Base-by-base conservation (phyloP, 495 filamentous ascomycete genomes). In the Daldinia loculata region DNA sequence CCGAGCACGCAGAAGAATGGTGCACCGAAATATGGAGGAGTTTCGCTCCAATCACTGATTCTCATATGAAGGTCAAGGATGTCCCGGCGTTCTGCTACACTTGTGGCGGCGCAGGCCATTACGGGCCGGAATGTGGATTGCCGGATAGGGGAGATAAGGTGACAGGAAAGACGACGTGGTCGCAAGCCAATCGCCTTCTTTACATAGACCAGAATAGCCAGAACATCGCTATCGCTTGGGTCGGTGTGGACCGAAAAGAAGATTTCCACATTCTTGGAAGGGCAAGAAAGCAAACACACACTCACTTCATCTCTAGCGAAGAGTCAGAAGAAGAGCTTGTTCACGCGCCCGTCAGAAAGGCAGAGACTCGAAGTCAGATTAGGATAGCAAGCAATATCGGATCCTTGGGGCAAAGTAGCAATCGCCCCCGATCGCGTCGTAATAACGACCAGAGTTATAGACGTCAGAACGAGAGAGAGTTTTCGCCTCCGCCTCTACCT, bases 291-390 rank as follows among this genome's bases (percentile, higher is more conserved):
- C 75, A 70, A n/a, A 68, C 70, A 27, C 81, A 84, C 61, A 74
- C 82, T 29, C 71, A 80, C 22, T 83, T 80, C 59, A 70, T 77
- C 32, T 82, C 73, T 5, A 79, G 79, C 45, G 82, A 83, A 9
- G 81, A 84, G 12, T 82, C 82, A 7, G 77, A 82, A 2, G 81
- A 82, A 19, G 76, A 73, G 19, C 78, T 83, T 56, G 72, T 84
- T 22, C 79, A 79, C 5, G 71, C 76, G 26, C 78, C 77, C 12
- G 61, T 83, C 7, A 67, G 71, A 45, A 75, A 66, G 48, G 65
- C 50, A n/a, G 53, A 50, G 8, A 56, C 60, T 38, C 59, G 67
- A 17, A 71, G 74, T 15, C 62, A 68, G n/a, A 83, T 80, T 39
- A 71, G 53, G 9, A 79, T 83, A 51, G 66, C 77, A 12, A 76